Evolutionary conservation across 495 filamentous ascomycete genomes (phyloP).

Genomic region (Hyphodiscus hymeniophilus): DNA sequence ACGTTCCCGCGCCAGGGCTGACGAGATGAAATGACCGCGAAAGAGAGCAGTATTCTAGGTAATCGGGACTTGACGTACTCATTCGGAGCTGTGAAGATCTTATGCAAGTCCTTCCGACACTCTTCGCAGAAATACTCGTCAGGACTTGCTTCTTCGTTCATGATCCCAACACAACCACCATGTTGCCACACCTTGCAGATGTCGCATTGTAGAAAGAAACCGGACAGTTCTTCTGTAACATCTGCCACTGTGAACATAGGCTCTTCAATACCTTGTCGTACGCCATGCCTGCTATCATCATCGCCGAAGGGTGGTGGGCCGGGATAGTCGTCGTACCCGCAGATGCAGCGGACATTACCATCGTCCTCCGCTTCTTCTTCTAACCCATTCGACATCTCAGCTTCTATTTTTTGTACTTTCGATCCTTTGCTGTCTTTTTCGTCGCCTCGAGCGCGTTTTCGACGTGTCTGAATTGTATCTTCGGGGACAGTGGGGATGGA

Average conservation of each 20-base stretch:
- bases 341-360: constrained; percentile 90
- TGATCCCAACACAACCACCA: constrained; percentile 94
- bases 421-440: constrained; percentile 44
- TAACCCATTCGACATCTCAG: constrained; percentile 41
- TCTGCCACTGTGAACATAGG: constrained; percentile 55
- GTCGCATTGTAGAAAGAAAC: constrained; percentile 98
- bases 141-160: constrained; percentile 82
- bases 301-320: constrained; percentile 65
- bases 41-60: constrained; percentile 30
- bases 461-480: constrained; percentile 63
- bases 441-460: constrained; percentile 59
- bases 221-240: constrained; percentile 76
- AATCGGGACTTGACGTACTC: constrained; percentile 57
- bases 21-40: constrained; percentile 28
- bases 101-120: constrained; percentile 87
- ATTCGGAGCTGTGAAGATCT: constrained; percentile 65
- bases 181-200: constrained; percentile 98
- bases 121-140: constrained; percentile 98
- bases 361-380: constrained; percentile 78
- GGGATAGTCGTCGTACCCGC: constrained; percentile 89
- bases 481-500: constrained; percentile 41
- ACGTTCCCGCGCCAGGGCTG: constrained; percentile 35
- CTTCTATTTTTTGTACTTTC: constrained; percentile 41
- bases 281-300: constrained; percentile 45
- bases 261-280: constrained; percentile 41